Conservation (phyloP, 257 asterid genomes). For the Solanum stenotomum region DNA sequence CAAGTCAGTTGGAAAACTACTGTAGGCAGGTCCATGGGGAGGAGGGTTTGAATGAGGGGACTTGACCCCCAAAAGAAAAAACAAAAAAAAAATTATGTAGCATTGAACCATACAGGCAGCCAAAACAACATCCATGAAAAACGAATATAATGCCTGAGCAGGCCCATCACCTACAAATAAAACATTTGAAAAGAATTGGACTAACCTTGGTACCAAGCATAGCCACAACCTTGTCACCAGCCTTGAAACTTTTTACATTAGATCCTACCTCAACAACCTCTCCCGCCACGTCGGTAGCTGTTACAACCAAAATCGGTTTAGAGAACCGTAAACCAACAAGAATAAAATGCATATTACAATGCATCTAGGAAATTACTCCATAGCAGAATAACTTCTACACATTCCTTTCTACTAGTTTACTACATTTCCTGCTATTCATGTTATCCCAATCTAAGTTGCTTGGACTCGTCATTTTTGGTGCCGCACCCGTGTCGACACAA, state of each 20-base stretch:
- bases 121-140: background rate
- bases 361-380: background rate
- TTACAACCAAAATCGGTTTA: background rate
- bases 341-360: background rate
- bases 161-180: background rate
- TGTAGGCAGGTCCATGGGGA: background rate
- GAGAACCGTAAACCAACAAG: background rate
- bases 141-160: background rate
- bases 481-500: background rate
- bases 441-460: background rate
- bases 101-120: background rate
- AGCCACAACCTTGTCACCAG: conserved; percentile 59
- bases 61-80: background rate
- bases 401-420: background rate
- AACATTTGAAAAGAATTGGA: background rate
- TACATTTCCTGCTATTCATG: background rate
- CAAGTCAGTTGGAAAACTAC: background rate
- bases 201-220: conserved; percentile 23
- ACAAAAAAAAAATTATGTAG: background rate
- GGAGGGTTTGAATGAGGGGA: background rate
- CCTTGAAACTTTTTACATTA: conserved; percentile 34
- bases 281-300: conserved; percentile 61
- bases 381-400: background rate
- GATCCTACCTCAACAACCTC: conserved; percentile 52
- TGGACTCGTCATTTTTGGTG: background rate